Percentiles rank a stretch among this genome's conserved stretches.
These are phyloP conservation scores for Apiospora arundinis DNA, from an alignment of 2,329 filamentous ascomycete genomes.

Conservation along the genomic window DNA sequence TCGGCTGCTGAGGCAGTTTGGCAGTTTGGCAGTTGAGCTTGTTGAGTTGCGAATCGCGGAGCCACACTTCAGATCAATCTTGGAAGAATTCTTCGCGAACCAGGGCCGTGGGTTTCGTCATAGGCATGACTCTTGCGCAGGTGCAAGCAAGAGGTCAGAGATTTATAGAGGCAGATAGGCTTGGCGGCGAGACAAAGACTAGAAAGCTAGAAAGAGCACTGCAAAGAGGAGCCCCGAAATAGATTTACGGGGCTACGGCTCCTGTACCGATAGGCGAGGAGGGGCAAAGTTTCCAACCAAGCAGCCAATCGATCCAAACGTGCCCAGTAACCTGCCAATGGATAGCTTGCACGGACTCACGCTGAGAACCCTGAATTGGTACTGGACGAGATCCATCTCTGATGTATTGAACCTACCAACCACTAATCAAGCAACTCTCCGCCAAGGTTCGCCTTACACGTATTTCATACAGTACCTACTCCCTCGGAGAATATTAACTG, in stretches of 20 bases:
- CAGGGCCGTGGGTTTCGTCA: neutral
- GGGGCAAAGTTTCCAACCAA: neutral
- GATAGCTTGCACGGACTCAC: neutral
- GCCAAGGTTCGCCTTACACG: neutral
- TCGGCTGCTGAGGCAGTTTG: too few relatives aligned
- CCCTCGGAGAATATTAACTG: neutral
- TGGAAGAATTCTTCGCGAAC: neutral
- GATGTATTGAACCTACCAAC: neutral
- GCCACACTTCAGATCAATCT: neutral
- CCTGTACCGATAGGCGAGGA: slow-evolving; percentile 3
- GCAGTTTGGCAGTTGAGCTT: too few relatives aligned
- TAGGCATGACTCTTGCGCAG: neutral
- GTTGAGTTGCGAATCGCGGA: too few relatives aligned
- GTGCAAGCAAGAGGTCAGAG: neutral
- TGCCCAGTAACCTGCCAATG: neutral
- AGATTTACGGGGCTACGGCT: slow-evolving; percentile 7
- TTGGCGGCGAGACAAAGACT: slow-evolving; percentile 9
- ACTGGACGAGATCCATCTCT: neutral
- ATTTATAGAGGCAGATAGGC: neutral
- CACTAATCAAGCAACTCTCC: neutral
- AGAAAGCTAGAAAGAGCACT: too few relatives aligned
- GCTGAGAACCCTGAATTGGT: neutral
- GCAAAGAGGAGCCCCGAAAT: neutral
- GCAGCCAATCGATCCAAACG: too few relatives aligned
- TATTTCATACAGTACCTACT: neutral